These are phyloP conservation scores for Teratosphaeria zuluensis DNA, from an alignment of 2,329 filamentous ascomycete species.

Conservation along the genomic window DNA sequence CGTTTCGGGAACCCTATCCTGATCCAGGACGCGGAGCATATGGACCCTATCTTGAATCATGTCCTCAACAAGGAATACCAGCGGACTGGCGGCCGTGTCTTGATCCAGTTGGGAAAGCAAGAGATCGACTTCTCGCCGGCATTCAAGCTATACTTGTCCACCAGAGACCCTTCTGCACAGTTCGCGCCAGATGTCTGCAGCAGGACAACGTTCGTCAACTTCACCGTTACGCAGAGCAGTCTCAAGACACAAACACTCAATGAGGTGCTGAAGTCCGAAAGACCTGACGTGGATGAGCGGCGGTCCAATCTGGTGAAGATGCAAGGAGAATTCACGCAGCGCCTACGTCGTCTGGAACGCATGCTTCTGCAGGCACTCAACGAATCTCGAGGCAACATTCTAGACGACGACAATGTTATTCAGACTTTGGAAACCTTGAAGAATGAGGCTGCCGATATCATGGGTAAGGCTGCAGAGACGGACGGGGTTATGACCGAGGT, in stretches of 20 bases:
- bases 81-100: constrained; percentile 91
- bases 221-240: constrained; percentile 97
- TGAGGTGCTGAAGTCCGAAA: constrained; percentile 92
- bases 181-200: constrained; percentile 97
- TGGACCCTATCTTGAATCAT: constrained; percentile 95
- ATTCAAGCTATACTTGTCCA: constrained; percentile 92
- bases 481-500: constrained; percentile 98
- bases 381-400: constrained; percentile 92
- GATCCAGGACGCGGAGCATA: constrained; percentile 94
- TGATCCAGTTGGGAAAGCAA: constrained; percentile 96
- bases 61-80: constrained; percentile 99
- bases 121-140: constrained; percentile 98
- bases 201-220: constrained; percentile 97
- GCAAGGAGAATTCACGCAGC: constrained; percentile 98
- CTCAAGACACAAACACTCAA: constrained; percentile 96
- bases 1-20: constrained; percentile 97
- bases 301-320: constrained; percentile 96
- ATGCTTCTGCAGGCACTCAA: constrained; percentile 88
- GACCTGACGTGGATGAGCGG: constrained; percentile 92
- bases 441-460: constrained; percentile 94
- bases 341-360: constrained; percentile 90
- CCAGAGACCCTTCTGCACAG: constrained; percentile 86
- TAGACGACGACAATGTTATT: constrained; percentile 97
- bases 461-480: constrained; percentile 89
- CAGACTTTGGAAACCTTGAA: constrained; percentile 96